Percentiles rank a stretch among this genome's conserved stretches.
phyloP scores from a whole-genome alignment of 192 early-diverging fungal genomes.

The Backusella parvicylindrica region DNA sequence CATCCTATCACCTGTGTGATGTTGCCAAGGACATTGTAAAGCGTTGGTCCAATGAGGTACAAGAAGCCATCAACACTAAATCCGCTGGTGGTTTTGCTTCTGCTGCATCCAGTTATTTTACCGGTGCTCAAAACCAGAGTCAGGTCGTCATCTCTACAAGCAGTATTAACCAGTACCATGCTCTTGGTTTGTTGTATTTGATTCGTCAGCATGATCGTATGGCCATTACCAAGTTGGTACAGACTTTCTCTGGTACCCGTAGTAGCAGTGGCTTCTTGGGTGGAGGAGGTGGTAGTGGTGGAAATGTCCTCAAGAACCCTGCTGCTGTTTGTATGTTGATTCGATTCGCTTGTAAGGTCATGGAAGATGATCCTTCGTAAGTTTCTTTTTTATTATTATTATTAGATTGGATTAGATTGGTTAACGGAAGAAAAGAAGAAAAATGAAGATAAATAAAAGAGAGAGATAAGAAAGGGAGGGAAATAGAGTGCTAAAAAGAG shows the following conservation, averaged over 20 bases:
- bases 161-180: constrained; percentile 94
- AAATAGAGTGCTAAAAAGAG: background rate
- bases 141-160: constrained; percentile 61
- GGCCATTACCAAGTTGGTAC: constrained; percentile 97
- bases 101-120: constrained; percentile 48
- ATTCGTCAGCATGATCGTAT: constrained; percentile 97
- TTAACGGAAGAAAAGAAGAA: no score
- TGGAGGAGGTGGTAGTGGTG: constrained; percentile 30
- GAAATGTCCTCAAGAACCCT: constrained; percentile 63
- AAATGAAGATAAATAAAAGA: background rate
- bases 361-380: constrained; percentile 71
- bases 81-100: constrained; percentile 45
- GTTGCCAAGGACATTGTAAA: constrained; percentile 89
- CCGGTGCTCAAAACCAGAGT: constrained; percentile 31
- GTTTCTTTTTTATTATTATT: background rate
- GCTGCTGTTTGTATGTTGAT: constrained; percentile 92
- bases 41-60: constrained; percentile 96
- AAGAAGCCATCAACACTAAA: constrained; percentile 90
- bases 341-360: constrained; percentile 84
- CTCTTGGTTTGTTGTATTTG: constrained; percentile 88
- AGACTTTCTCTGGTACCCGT: constrained; percentile 67
- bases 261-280: constrained; percentile 7
- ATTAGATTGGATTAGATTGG: background rate
- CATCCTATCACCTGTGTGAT: constrained; percentile 82
- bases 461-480: background rate